Percentiles rank a stretch among this genome's conserved stretches.
These are phyloP conservation scores for Neonothopanus nambi DNA, from an alignment of 1,284 basidiomycete species.

Conservation along the genomic window DNA sequence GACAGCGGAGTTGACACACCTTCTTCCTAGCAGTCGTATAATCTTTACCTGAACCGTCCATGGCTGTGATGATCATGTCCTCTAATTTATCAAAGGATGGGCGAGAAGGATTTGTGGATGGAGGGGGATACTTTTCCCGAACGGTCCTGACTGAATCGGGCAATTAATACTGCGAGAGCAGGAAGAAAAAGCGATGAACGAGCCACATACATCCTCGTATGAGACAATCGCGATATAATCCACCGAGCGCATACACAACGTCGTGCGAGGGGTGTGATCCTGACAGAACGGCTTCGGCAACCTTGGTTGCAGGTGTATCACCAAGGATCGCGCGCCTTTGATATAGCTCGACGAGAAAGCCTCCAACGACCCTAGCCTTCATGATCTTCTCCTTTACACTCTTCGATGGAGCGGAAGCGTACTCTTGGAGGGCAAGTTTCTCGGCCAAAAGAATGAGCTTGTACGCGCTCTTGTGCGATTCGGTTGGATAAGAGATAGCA, in stretches of 20 bases:
- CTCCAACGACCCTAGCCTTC: not conserved
- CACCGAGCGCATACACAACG: not conserved
- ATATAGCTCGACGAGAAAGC: not conserved
- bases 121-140: constrained; percentile 10
- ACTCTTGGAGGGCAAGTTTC: not conserved
- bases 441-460: not conserved
- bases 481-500: no score
- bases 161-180: not conserved
- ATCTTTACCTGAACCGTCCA: not conserved
- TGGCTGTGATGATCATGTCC: constrained; percentile 8
- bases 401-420: not conserved
- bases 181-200: not conserved
- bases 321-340: not conserved
- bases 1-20: constrained; percentile 8
- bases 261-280: not conserved
- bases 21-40: constrained; percentile 16
- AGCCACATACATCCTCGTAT: not conserved
- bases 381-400: not conserved
- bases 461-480: not conserved
- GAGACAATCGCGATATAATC: not conserved
- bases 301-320: not conserved
- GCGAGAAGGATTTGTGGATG: constrained; percentile 19
- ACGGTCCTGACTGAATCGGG: constrained; percentile 21
- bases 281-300: not conserved
- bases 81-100: constrained; percentile 19